These are phyloP conservation scores for Misopates orontium DNA, from an alignment of 257 asterid genomes.

Conservation along the genomic window DNA sequence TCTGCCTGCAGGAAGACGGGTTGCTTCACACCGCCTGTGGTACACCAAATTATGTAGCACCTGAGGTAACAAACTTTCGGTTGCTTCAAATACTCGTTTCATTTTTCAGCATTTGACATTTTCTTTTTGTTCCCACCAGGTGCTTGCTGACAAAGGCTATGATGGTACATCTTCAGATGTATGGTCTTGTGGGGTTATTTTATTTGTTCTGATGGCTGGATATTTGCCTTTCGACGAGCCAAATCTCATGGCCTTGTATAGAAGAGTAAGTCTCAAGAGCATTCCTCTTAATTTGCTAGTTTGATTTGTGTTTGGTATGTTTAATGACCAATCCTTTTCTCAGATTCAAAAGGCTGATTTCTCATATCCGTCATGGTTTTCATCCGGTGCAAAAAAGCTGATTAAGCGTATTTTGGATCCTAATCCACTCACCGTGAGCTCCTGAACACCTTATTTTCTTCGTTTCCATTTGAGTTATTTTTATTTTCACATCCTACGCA, in stretches of 20 bases:
- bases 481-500: background rate
- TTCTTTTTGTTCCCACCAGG: slow-evolving; percentile 41
- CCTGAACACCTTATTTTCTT: slow-evolving; percentile 9
- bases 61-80: slow-evolving; percentile 56
- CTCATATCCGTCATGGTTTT: slow-evolving; percentile 69
- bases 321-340: slow-evolving; percentile 23
- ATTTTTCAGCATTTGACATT: slow-evolving; percentile 28
- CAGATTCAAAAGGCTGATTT: slow-evolving; percentile 65
- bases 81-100: slow-evolving; percentile 25
- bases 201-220: slow-evolving; percentile 80
- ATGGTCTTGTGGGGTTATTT: slow-evolving; percentile 92
- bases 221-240: slow-evolving; percentile 79
- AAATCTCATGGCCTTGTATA: slow-evolving; percentile 54
- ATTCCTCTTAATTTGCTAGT: slow-evolving; percentile 15
- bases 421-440: slow-evolving; percentile 66
- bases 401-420: slow-evolving; percentile 57
- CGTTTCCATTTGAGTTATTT: background rate
- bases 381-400: slow-evolving; percentile 55
- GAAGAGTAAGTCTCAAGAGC: slow-evolving; percentile 44
- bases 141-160: slow-evolving; percentile 68
- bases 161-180: slow-evolving; percentile 78
- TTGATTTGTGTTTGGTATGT: slow-evolving; percentile 17
- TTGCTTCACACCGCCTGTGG: slow-evolving; percentile 88
- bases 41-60: slow-evolving; percentile 87
- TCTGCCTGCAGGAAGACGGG: slow-evolving; percentile 59